Conservation (phyloP, 139 green algal genomes). For the Auxenochlorella protothecoides region DNA sequence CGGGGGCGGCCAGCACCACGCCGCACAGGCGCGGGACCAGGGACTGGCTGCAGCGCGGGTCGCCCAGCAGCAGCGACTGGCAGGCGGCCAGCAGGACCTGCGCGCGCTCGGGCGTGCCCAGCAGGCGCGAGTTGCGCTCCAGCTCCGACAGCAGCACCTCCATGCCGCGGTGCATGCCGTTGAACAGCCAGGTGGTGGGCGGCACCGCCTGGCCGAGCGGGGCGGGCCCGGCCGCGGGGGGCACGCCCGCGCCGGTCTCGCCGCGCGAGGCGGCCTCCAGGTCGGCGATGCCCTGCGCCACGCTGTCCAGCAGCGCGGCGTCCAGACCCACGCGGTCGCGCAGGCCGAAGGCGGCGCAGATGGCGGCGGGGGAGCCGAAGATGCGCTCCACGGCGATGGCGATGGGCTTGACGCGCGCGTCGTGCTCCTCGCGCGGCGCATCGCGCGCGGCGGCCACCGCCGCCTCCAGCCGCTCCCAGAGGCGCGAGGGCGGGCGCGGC, state of each 20-base stretch:
- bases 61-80: conserved; percentile 63
- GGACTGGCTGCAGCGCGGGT: conserved; percentile 44
- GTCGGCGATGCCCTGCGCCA: conserved; percentile 43
- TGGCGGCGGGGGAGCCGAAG: conserved; percentile 64
- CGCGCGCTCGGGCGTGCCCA: conserved; percentile 54
- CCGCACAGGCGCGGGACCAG: conserved; percentile 69
- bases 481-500: conserved; percentile 11
- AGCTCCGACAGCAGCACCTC: conserved; percentile 58
- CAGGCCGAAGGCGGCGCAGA: conserved; percentile 66
- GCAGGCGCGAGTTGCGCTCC: conserved; percentile 48
- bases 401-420: conserved; percentile 29
- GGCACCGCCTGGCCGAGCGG: no score
- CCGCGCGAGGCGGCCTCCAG: conserved; percentile 37
- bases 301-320: conserved; percentile 48
- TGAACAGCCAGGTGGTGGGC: no score
- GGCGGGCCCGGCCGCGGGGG: no score
- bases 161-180: conserved; percentile 15
- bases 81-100: conserved; percentile 71
- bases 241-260: no score
- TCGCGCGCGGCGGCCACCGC: conserved; percentile 10
- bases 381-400: conserved; percentile 54
- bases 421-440: conserved; percentile 12
- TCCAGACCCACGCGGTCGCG: conserved; percentile 52
- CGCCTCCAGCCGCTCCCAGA: conserved; percentile 29
- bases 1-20: conserved; percentile 50